phyloP scores from a whole-genome alignment of 257 asterid genomes.

The Plantago elongata region DNA sequence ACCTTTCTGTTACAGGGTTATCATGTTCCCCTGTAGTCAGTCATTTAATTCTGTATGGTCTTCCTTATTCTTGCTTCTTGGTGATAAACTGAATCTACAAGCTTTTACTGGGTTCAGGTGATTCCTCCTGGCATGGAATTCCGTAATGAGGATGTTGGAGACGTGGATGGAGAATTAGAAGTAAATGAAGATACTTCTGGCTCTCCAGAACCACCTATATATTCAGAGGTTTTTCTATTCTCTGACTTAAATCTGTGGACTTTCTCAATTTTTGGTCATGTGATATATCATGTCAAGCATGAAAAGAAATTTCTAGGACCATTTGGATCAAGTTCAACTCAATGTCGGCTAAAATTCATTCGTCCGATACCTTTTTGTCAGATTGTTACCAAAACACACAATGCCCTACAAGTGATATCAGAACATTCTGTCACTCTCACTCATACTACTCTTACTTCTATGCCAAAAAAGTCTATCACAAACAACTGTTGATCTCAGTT shows the following conservation, averaged over 20 bases:
- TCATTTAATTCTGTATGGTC: background rate
- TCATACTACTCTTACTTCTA: too few species aligned
- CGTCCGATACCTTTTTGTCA: background rate
- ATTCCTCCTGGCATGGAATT: conserved; percentile 94
- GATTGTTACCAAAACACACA: background rate
- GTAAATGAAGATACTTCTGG: conserved; percentile 40
- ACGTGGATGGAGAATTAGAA: conserved; percentile 43
- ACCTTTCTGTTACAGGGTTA: background rate
- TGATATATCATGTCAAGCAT: background rate
- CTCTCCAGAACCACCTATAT: conserved; percentile 58
- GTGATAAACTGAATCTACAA: conserved; percentile 12
- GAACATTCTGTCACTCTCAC: too few species aligned
- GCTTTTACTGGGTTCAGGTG: conserved; percentile 38
- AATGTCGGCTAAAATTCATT: too few species aligned
- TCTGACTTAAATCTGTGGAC: conserved; percentile 7
- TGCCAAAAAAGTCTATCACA: too few species aligned
- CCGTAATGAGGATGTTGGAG: conserved; percentile 61
- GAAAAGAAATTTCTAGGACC: conserved; percentile 12
- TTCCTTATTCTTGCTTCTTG: conserved; percentile 13
- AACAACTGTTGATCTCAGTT: too few species aligned
- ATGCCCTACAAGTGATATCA: too few species aligned
- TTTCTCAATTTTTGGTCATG: background rate
- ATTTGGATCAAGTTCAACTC: background rate
- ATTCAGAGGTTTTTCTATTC: conserved; percentile 60
- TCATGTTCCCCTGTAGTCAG: too few species aligned